Percentiles rank a stretch among this genome's conserved stretches.
phyloP scores from a whole-genome alignment of 352 stramenopile genomes.

The Pythium vanterpoolii region DNA sequence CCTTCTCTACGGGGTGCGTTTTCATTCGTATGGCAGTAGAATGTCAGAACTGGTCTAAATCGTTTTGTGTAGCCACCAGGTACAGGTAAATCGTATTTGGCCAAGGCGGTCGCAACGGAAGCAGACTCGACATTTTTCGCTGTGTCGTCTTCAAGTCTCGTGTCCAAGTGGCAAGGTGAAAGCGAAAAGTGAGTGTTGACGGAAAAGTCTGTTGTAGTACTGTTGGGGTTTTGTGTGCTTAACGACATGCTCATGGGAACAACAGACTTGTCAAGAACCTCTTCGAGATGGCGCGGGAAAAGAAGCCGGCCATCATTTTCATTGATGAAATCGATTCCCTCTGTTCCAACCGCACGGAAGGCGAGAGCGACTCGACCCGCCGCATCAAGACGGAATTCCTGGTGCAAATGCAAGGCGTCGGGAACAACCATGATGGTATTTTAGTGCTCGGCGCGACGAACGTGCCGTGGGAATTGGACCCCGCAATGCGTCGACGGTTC shows the following conservation, averaged over 20 bases:
- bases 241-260: not conserved
- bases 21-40: not conserved
- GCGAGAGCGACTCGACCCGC: conserved; percentile 94
- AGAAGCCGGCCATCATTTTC: conserved; percentile 94
- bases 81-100: conserved; percentile 96
- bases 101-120: conserved; percentile 98
- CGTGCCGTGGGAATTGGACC: conserved; percentile 97
- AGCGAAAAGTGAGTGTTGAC: conserved; percentile 72
- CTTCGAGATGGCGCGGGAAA: conserved; percentile 97
- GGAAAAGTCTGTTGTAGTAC: not conserved
- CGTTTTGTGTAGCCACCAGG: conserved; percentile 53
- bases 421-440: conserved; percentile 88
- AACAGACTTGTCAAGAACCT: conserved; percentile 95
- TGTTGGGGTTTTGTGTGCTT: not conserved
- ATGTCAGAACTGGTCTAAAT: not conserved
- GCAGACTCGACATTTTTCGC: conserved; percentile 98
- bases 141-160: conserved; percentile 96
- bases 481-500: conserved; percentile 93
- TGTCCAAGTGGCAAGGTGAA: conserved; percentile 99
- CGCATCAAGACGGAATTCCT: conserved; percentile 99
- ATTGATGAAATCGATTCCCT: conserved; percentile 98
- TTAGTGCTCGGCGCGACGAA: conserved; percentile 98
- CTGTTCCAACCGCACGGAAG: conserved; percentile 89
- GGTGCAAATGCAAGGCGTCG: conserved; percentile 97
- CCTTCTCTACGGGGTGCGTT: conserved; percentile 95